These are phyloP conservation scores for Rhodomyrtus psidioides DNA, from an alignment of 441 rosid genomes.

Conservation along the genomic window DNA sequence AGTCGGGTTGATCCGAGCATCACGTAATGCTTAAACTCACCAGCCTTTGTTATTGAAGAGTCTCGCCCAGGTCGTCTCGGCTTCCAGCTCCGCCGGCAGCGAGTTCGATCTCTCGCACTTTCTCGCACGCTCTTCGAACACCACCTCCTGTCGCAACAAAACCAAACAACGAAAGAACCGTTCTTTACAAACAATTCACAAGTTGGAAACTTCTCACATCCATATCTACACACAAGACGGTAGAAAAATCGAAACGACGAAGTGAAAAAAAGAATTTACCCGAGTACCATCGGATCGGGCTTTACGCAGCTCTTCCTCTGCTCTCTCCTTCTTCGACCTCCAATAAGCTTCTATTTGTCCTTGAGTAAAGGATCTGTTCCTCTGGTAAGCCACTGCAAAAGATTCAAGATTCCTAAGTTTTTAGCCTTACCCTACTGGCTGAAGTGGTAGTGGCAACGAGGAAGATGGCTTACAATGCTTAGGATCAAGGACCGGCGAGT, in stretches of 20 bases:
- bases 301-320: constrained; percentile 44
- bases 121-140: neutral
- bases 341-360: constrained; percentile 72
- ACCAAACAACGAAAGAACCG: neutral
- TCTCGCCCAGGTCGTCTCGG: constrained; percentile 16
- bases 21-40: constrained; percentile 3
- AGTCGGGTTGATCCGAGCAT: neutral
- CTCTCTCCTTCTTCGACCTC: constrained; percentile 49
- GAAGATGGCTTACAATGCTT: constrained; percentile 29
- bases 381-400: constrained; percentile 22
- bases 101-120: neutral
- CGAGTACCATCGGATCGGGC: constrained; percentile 23
- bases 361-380: constrained; percentile 2
- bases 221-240: neutral
- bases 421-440: neutral
- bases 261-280: neutral
- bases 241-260: neutral
- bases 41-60: constrained; percentile 29
- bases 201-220: neutral
- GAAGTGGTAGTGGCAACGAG: neutral
- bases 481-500: constrained; percentile 54
- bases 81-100: neutral
- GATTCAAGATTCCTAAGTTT: neutral
- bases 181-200: neutral
- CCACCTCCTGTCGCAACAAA: neutral